A percentile compares a stretch with the other conserved stretches of the same genome.
Evolutionary conservation across 2,329 filamentous ascomycete genomes (phyloP).

Genomic region (Claviceps capensis): DNA sequence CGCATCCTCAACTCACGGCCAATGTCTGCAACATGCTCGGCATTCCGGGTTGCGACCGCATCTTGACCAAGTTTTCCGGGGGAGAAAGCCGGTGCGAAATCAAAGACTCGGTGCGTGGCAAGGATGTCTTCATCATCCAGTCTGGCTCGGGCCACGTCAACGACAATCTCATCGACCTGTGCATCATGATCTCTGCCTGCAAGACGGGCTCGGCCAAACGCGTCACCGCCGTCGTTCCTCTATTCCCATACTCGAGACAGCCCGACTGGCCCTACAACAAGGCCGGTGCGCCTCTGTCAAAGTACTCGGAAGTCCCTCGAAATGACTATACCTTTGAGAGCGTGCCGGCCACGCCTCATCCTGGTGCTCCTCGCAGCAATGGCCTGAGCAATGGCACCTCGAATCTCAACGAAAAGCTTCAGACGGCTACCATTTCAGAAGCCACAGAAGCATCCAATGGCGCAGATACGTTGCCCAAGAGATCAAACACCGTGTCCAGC

Average conservation of each 20-base stretch:
- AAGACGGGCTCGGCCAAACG: conserved; percentile 84
- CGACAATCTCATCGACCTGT: conserved; percentile 89
- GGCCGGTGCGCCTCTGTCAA: conserved; percentile 72
- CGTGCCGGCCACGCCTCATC: conserved; percentile 72
- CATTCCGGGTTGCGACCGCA: conserved; percentile 70
- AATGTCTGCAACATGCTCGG: conserved; percentile 80
- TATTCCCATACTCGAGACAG: conserved; percentile 95
- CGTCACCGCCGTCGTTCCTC: conserved; percentile 84
- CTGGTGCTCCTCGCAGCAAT: conserved; percentile 52
- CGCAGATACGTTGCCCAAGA: conserved; percentile 19
- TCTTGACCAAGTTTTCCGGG: conserved; percentile 83
- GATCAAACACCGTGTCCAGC: conserved; percentile 23
- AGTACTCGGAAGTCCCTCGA: conserved; percentile 39
- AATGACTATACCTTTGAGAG: conserved; percentile 81
- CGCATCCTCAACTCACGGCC: conserved; percentile 77
- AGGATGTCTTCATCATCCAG: conserved; percentile 98
- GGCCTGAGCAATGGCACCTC: conserved; percentile 55
- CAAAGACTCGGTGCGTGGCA: conserved; percentile 87
- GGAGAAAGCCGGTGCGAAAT: conserved; percentile 95
- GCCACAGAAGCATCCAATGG: conserved; percentile 6
- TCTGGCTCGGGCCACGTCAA: conserved; percentile 88
- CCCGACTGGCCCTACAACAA: conserved; percentile 97
- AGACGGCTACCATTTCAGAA: conserved; percentile 46
- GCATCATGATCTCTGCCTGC: conserved; percentile 98
- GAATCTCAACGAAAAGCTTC: conserved; percentile 56